Evolutionary conservation across 2,329 filamentous ascomycete species (phyloP).

Genomic region (Cladosporium sp.): DNA sequence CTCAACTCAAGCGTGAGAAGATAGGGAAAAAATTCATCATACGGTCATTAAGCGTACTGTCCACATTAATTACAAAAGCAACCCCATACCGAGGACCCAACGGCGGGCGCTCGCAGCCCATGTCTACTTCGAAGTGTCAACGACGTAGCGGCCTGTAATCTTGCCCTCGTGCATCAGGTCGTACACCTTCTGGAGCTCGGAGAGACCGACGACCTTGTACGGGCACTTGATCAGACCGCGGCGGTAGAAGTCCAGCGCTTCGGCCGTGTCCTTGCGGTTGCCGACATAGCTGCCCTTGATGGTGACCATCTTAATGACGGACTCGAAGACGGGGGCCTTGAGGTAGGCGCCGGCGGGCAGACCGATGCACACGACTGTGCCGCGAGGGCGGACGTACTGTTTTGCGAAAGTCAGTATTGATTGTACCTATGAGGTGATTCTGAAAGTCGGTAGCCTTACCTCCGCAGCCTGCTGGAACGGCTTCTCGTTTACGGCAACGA

Average conservation of each 20-base stretch:
- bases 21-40: not conserved
- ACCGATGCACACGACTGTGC: slow-evolving; percentile 84
- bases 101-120: not conserved
- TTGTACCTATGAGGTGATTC: too few relatives aligned
- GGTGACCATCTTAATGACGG: slow-evolving; percentile 83
- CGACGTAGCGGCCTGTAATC: slow-evolving; percentile 76
- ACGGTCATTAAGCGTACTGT: slow-evolving; percentile 3
- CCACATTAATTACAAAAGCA: not conserved
- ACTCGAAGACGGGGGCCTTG: slow-evolving; percentile 83
- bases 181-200: slow-evolving; percentile 77
- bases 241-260: slow-evolving; percentile 87
- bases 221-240: slow-evolving; percentile 83
- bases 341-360: slow-evolving; percentile 79
- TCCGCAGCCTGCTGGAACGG: slow-evolving; percentile 92
- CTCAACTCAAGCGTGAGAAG: not conserved
- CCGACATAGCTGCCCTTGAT: slow-evolving; percentile 95
- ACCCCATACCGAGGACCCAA: not conserved
- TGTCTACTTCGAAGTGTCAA: slow-evolving; percentile 67
- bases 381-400: slow-evolving; percentile 77
- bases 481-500: slow-evolving; percentile 84
- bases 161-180: slow-evolving; percentile 66
- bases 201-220: slow-evolving; percentile 80
- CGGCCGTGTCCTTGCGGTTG: slow-evolving; percentile 81
- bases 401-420: not conserved
- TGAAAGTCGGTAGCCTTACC: slow-evolving; percentile 26